phyloP scores from a whole-genome alignment of 2,329 filamentous ascomycete species.

The Colletotrichum spaethianum region DNA sequence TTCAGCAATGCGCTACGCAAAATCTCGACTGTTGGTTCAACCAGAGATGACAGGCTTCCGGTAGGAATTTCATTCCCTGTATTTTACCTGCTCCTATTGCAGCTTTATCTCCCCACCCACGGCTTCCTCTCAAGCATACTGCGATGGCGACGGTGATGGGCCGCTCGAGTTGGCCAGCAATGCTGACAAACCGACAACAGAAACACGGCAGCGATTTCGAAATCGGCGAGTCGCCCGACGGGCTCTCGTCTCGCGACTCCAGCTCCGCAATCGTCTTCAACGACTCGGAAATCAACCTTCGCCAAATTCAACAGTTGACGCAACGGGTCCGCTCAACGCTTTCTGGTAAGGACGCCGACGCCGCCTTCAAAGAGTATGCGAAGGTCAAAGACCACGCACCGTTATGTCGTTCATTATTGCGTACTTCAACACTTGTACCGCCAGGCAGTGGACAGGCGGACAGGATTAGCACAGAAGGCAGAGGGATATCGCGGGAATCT shows the following conservation, averaged over 20 bases:
- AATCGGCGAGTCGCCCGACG: not conserved
- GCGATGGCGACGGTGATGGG: not conserved
- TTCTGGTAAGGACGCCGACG: slow-evolving; percentile 56
- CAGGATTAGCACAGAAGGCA: not conserved
- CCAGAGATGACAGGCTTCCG: not conserved
- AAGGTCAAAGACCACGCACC: slow-evolving; percentile 50
- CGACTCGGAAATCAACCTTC: slow-evolving; percentile 50
- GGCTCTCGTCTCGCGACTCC: slow-evolving; percentile 41
- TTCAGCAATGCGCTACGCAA: slow-evolving; percentile 13
- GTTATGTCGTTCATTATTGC: slow-evolving; percentile 12
- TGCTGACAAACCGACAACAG: slow-evolving; percentile 8
- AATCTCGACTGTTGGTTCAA: slow-evolving; percentile 1
- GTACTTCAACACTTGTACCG: not conserved
- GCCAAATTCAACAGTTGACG: slow-evolving; percentile 53
- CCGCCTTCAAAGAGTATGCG: slow-evolving; percentile 60
- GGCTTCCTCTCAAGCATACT: not conserved
- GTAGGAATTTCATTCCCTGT: not conserved
- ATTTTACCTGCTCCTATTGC: too few species aligned
- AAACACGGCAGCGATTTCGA: slow-evolving; percentile 8
- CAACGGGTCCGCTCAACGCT: slow-evolving; percentile 54
- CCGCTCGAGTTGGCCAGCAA: not conserved
- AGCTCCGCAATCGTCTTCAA: slow-evolving; percentile 47
- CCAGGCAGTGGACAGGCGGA: not conserved
- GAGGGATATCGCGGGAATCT: not conserved
- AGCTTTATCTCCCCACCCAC: not conserved